Percentiles rank a stretch among this genome's conserved stretches.
These are phyloP conservation scores for Penicillium herquei DNA, from an alignment of 495 filamentous ascomycete species.

Conservation along the genomic window DNA sequence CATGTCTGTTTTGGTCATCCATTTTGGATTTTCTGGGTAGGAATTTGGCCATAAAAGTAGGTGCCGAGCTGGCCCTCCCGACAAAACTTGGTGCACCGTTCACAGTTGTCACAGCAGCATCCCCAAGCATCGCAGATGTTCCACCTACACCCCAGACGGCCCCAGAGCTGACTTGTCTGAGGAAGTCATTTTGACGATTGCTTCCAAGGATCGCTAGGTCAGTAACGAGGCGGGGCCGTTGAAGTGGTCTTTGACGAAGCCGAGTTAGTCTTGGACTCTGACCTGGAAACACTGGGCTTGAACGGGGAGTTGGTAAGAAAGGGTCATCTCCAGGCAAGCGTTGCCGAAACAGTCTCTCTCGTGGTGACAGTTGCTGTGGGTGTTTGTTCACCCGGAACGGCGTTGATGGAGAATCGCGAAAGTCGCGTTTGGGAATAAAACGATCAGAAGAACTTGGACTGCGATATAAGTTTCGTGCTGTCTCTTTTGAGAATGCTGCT, in stretches of 20 bases:
- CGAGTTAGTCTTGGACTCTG: conserved; percentile 20
- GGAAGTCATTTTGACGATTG: conserved; percentile 7
- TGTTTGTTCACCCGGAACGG: conserved; percentile 65
- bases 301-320: conserved; percentile 49
- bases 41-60: conserved; percentile 70
- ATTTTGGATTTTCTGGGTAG: conserved; percentile 51
- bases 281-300: conserved; percentile 16
- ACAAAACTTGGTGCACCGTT: conserved; percentile 62
- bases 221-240: conserved; percentile 37
- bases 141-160: conserved; percentile 84
- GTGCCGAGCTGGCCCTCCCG: conserved; percentile 71
- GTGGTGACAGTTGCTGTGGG: conserved; percentile 54
- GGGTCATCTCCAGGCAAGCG: conserved; percentile 60
- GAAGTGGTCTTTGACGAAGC: conserved; percentile 26
- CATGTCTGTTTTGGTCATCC: conserved; percentile 65
- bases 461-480: conserved; percentile 8
- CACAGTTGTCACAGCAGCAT: conserved; percentile 45
- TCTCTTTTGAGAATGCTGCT: not conserved
- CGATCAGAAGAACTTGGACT: conserved; percentile 54
- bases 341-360: conserved; percentile 61
- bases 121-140: conserved; percentile 46
- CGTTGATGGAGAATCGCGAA: conserved; percentile 43
- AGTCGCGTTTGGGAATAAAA: conserved; percentile 62
- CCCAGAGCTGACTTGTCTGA: conserved; percentile 58
- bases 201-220: conserved; percentile 17